phyloP scores from a whole-genome alignment of 176 grass and related monocot genomes.

The Dendrocalamus sinicus region DNA sequence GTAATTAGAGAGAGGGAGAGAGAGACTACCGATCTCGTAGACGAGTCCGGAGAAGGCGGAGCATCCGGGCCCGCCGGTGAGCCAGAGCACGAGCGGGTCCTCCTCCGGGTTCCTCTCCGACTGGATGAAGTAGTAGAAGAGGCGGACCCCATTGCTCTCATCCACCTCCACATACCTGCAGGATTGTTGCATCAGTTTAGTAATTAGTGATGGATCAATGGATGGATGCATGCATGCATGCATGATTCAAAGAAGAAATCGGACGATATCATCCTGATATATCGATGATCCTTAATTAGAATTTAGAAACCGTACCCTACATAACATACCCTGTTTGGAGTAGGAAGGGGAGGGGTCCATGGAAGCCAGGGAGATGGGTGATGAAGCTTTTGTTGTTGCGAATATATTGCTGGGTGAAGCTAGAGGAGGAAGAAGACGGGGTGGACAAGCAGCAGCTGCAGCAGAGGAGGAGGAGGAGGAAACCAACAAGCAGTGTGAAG shows the following conservation, averaged over 20 bases:
- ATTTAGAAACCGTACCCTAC: too few species aligned
- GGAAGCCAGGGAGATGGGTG: conserved; percentile 44
- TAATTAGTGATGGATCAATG: too few species aligned
- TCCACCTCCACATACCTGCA: conserved; percentile 51
- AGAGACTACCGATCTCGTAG: conserved; percentile 53
- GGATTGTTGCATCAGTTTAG: too few species aligned
- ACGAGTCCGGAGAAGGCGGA: conserved; percentile 50
- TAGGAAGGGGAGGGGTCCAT: conserved; percentile 42
- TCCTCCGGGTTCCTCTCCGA: conserved; percentile 45
- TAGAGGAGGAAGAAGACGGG: neutral
- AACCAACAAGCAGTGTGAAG: neutral
- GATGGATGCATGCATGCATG: too few species aligned
- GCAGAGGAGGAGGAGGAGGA: neutral
- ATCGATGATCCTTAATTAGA: too few species aligned
- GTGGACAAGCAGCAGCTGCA: neutral
- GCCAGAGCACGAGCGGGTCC: conserved; percentile 58
- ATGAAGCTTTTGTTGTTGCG: neutral
- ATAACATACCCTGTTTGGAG: conserved; percentile 38
- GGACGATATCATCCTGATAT: too few species aligned
- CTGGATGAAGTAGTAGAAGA: conserved; percentile 66
- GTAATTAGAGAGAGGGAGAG: too few species aligned
- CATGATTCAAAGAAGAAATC: too few species aligned
- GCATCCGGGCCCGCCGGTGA: conserved; percentile 62
- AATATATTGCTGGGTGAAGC: neutral
- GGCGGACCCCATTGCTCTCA: conserved; percentile 27